These are phyloP conservation scores for Graphium sp. DNA, from an alignment of 2,329 filamentous ascomycete genomes.

Conservation along the genomic window DNA sequence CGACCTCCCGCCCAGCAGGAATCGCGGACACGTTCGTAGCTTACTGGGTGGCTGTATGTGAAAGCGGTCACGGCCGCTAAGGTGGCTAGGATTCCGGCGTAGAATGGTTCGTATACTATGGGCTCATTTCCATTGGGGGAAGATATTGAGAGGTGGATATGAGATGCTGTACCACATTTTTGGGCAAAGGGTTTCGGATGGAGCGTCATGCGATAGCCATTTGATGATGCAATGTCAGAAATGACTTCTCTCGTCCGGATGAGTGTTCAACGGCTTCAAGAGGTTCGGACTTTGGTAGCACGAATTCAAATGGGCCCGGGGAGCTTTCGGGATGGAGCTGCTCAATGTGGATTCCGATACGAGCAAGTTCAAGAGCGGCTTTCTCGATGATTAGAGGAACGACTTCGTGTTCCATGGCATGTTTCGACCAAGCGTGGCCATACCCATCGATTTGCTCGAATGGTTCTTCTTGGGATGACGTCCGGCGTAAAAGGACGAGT, in stretches of 20 bases:
- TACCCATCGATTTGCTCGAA: slow-evolving; percentile 48
- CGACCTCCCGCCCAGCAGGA: slow-evolving; percentile 64
- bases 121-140: slow-evolving; percentile 20
- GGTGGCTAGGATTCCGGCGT: slow-evolving; percentile 53
- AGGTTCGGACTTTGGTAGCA: slow-evolving; percentile 45
- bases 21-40: slow-evolving; percentile 52
- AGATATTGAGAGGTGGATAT: slow-evolving; percentile 53
- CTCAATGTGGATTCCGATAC: slow-evolving; percentile 48
- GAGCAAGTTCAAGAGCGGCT: slow-evolving; percentile 42
- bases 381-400: slow-evolving; percentile 44
- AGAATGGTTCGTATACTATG: slow-evolving; percentile 45
- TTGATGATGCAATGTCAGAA: slow-evolving; percentile 40
- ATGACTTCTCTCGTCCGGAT: slow-evolving; percentile 57
- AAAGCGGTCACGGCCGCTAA: slow-evolving; percentile 53
- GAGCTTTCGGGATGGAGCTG: slow-evolving; percentile 62
- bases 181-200: slow-evolving; percentile 51
- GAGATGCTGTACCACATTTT: slow-evolving; percentile 46
- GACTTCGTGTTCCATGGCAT: too few relatives aligned
- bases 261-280: slow-evolving; percentile 55
- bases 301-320: slow-evolving; percentile 61
- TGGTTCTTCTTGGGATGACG: slow-evolving; percentile 12
- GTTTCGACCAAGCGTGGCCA: slow-evolving; percentile 45
- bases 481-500: slow-evolving; percentile 44
- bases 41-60: slow-evolving; percentile 45
- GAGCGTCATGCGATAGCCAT: slow-evolving; percentile 51